Base-by-base conservation (phyloP, 192 early-diverging fungal genomes). In the Tieghemiomyces parasiticus region DNA sequence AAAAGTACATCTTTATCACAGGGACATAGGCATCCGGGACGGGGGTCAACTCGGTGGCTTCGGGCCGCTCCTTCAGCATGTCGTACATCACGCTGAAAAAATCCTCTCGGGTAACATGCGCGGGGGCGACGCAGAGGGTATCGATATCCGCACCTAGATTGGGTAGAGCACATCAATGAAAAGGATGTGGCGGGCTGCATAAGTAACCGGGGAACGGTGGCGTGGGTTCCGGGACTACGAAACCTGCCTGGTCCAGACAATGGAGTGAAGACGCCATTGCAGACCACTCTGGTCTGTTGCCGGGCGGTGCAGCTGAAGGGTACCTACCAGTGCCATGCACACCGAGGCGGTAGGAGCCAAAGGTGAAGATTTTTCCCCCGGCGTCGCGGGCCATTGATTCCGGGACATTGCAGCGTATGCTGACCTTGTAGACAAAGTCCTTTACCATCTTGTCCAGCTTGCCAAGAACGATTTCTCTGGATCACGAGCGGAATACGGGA, bases 321-420 rank as follows among this genome's bases (percentile, higher is more conserved):
- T 22, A 67, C 71, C 61, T 76, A 81, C 91, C 91, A 61, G 83
- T 75, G 24, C 87, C 88, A 70, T 99, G 93, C 10, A 95, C 96
- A 19, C 96, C 96, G 28, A 97, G 74, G 38, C 92, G 78, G 68
- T 91, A 99, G 12, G 91, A 93, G 6, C 96, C 96, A 72, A 93
- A 99, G 1, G 96, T 93, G 61, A 92, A 99, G 30, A 97, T 94
- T 69, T 95, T 94, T 29, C 96, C 93, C 25, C 92, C 92, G 24
- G 83, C 88, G 49, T 92, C 86, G 49, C 72, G 77, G 2, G 95
- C 95, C 45, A 93, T 59, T 30, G 78, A 66, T 67, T 93, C 95
- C 14, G 91, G 78, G 46, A 87, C 67, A n/a, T 78, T 80, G 52
- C 81, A 76, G 51, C 82, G 85, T 30, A 89, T 65, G 33, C 79